phyloP scores from a whole-genome alignment of 2,329 filamentous ascomycete genomes.

The Aspergillus floridensis region DNA sequence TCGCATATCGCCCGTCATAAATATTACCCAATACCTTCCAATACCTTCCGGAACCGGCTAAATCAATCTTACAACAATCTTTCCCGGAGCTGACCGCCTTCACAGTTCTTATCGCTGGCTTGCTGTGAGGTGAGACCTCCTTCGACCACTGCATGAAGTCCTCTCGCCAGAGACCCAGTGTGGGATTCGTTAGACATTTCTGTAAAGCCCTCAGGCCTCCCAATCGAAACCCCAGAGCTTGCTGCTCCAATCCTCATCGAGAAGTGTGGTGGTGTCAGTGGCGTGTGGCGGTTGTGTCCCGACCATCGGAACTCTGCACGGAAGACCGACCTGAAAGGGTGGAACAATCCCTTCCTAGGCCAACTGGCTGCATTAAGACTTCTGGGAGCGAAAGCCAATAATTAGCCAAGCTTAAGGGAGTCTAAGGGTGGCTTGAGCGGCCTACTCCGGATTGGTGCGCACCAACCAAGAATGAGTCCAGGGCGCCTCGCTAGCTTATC shows the following conservation, averaged over 20 bases:
- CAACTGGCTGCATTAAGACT: background rate
- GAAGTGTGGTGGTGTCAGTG: background rate
- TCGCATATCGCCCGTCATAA: no score
- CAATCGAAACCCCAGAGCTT: no score
- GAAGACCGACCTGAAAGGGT: background rate
- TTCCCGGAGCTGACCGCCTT: no score
- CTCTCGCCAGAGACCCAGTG: no score
- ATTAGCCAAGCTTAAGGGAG: background rate
- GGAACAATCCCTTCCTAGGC: background rate
- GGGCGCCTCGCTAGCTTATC: conserved; percentile 14
- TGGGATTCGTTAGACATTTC: no score
- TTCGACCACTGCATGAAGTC: no score
- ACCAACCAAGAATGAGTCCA: background rate
- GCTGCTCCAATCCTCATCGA: no score
- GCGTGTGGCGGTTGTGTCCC: background rate
- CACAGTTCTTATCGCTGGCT: no score
- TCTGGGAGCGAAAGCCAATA: background rate
- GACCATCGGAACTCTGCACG: background rate
- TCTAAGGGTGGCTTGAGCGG: background rate
- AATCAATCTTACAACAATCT: background rate
- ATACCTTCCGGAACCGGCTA: background rate
- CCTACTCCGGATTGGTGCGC: background rate
- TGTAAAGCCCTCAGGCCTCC: no score
- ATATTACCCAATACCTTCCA: background rate
- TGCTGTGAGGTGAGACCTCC: no score